Evolutionary conservation across 2,329 filamentous ascomycete genomes (phyloP), one percentile per base, ranked within the genome.

Genomic region (Knufia fluminis): DNA sequence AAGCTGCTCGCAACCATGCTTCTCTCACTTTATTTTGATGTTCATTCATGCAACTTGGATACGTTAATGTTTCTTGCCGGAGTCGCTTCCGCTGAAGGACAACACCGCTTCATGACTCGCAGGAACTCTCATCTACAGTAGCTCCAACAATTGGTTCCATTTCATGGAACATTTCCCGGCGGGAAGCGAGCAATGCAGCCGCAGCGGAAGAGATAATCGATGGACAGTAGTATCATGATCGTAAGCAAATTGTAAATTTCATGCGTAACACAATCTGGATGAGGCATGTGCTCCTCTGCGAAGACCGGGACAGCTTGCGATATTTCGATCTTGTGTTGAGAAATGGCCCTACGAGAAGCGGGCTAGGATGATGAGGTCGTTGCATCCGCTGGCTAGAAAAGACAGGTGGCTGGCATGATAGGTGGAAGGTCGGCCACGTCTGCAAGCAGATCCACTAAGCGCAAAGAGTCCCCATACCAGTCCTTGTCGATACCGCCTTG

Each of bases 371-470:
- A 24, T 41, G 38, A 41, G 20, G 33, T 48, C 26, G 45, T 40
- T 39, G 45, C 35, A 40, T 40, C 45, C 33, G 33, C 45, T 48
- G 35, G 45, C 45, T 31, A 40, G 35, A 4, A 40, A 48, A 38
- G 24, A 17, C 33, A 39, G 20, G 35, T 23, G 45, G 45, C 45
- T 48, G 45, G 45, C 19, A 49, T 49, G 46, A 49, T 43, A 42
- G 46, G 46, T 35, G 33, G 23, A 49, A 32, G 24, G 24, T 22
- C 22, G 38, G 38, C 38, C 46, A 49, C 46, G 46, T 49, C 46
- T 38, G 39, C 39, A 43, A 49, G 39, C 28, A 4, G 32, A 17
- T 49, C 46, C 46, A 49, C 46, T 7, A 17, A 17, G n/a, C 46
- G 17, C 32, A 7, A 28, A 32, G n/a, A 16, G 19, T 8, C 38